Evolutionary conservation across 2,329 filamentous ascomycete species (phyloP).

Genomic region (Paecilomyces variotii): DNA sequence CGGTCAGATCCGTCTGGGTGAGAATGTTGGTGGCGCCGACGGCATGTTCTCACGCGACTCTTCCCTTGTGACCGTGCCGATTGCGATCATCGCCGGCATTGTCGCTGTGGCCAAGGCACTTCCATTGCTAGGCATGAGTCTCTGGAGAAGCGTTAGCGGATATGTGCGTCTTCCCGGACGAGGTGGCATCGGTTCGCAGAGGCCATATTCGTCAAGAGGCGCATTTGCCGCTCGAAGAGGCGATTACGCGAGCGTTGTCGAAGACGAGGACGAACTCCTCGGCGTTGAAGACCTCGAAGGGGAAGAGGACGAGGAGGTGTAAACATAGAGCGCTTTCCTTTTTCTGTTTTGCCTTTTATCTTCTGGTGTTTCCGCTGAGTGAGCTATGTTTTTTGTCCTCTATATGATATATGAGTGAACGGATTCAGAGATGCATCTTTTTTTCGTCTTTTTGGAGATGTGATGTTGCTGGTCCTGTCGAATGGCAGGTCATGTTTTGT

Average conservation of each 20-base stretch:
- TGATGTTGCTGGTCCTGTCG: background rate
- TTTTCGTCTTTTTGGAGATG: background rate
- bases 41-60: constrained; percentile 59
- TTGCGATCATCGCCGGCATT: constrained; percentile 71
- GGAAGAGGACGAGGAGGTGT: constrained; percentile 65
- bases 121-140: constrained; percentile 62
- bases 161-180: constrained; percentile 38
- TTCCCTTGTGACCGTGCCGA: constrained; percentile 72
- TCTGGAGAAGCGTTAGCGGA: constrained; percentile 60
- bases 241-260: constrained; percentile 83
- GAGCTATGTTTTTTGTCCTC: background rate
- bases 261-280: constrained; percentile 88
- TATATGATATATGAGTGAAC: background rate
- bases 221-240: constrained; percentile 79
- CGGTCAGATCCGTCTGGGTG: constrained; percentile 83
- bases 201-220: constrained; percentile 77
- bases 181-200: constrained; percentile 43
- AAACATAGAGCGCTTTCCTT: constrained; percentile 3
- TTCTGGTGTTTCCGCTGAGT: background rate
- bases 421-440: background rate
- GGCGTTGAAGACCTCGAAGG: constrained; percentile 82
- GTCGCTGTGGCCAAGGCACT: constrained; percentile 64
- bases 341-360: background rate
- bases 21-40: constrained; percentile 33
- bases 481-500: background rate